These are phyloP conservation scores for Penicillium sp. DNA, from an alignment of 2,329 filamentous ascomycete genomes.

Conservation along the genomic window DNA sequence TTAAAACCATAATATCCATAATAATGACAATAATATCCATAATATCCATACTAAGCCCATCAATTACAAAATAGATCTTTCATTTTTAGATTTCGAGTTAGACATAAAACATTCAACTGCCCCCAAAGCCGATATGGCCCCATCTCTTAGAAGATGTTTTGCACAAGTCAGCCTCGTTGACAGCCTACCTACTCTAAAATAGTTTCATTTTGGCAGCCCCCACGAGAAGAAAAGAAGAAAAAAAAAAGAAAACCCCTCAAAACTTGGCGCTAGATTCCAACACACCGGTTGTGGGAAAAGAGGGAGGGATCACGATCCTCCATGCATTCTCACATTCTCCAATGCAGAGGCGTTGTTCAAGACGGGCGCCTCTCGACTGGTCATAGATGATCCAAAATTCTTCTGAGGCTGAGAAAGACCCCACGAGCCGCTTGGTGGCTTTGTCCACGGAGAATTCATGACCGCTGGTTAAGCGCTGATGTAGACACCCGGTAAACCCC, in stretches of 20 bases:
- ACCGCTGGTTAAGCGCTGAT: constrained; percentile 28
- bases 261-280: background rate
- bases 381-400: constrained; percentile 2
- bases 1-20: background rate
- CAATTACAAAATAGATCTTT: background rate
- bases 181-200: background rate
- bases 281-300: background rate
- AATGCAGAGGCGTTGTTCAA: background rate
- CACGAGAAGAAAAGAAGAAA: background rate
- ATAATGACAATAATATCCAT: background rate
- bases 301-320: background rate
- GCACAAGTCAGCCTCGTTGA: constrained; percentile 4
- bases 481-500: constrained; percentile 3
- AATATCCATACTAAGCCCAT: background rate
- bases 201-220: background rate
- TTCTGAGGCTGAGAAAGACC: constrained; percentile 25
- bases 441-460: constrained; percentile 23
- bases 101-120: too few species aligned
- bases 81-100: too few species aligned
- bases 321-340: background rate
- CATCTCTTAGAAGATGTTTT: background rate
- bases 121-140: background rate
- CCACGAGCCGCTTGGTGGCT: constrained; percentile 21
- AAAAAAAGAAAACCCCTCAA: too few species aligned
- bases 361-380: constrained; percentile 25